Evolutionary conservation across 2,329 filamentous ascomycete genomes (phyloP).

Genomic region (Sporothrix brasiliensis): DNA sequence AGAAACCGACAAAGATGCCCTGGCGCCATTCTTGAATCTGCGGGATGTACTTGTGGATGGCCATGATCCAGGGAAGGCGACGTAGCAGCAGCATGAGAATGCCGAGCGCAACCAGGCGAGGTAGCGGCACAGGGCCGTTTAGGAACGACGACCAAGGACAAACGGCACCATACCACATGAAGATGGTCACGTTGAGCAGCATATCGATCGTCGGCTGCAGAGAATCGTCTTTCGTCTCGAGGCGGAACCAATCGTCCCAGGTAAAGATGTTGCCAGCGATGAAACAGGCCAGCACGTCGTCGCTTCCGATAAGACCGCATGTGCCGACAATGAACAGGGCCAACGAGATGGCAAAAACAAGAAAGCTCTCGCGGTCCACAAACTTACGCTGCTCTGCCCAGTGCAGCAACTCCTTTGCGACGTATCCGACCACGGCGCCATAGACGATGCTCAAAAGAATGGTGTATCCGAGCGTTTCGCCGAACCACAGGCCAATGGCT

Average conservation of each 20-base stretch:
- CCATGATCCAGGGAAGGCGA: conserved; percentile 74
- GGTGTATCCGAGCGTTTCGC: conserved; percentile 81
- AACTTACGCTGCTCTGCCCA: conserved; percentile 81
- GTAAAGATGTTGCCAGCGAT: conserved; percentile 89
- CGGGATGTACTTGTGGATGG: conserved; percentile 72
- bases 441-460: conserved; percentile 79
- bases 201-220: conserved; percentile 95
- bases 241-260: conserved; percentile 91
- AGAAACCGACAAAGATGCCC: conserved; percentile 86
- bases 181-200: conserved; percentile 85
- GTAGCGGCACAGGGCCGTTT: conserved; percentile 67
- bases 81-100: conserved; percentile 76
- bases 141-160: conserved; percentile 77
- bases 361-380: conserved; percentile 83
- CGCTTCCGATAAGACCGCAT: conserved; percentile 81
- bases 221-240: conserved; percentile 85
- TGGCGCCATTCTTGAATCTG: conserved; percentile 76
- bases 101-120: conserved; percentile 72
- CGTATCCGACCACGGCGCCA: conserved; percentile 75
- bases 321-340: conserved; percentile 87
- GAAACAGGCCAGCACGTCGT: conserved; percentile 90
- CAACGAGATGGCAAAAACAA: conserved; percentile 82
- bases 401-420: conserved; percentile 79
- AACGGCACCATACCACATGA: conserved; percentile 87
- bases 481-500: conserved; percentile 81